A percentile compares a stretch with the other conserved stretches of the same genome.
phyloP scores from a whole-genome alignment of 441 rosid species.

The Melastoma candidum region DNA sequence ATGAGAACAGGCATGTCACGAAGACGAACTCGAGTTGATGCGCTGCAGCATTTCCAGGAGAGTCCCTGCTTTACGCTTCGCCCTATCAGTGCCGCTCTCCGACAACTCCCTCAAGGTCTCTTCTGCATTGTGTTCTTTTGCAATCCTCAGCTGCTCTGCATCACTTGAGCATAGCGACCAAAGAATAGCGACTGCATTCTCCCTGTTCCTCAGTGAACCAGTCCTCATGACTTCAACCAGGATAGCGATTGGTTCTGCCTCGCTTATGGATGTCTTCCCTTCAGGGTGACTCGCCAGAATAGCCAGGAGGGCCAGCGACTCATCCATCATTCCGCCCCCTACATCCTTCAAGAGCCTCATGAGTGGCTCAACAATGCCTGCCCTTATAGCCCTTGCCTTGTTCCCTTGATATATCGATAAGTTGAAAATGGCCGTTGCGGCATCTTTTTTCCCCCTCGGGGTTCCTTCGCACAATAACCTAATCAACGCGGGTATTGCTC shows the following conservation, averaged over 20 bases:
- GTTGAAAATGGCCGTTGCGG: slow-evolving; percentile 92
- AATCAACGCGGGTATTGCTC: slow-evolving; percentile 88
- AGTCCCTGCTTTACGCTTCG: slow-evolving; percentile 86
- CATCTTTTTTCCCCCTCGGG: slow-evolving; percentile 91
- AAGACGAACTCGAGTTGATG: slow-evolving; percentile 24
- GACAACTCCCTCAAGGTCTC: slow-evolving; percentile 66
- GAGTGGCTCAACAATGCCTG: slow-evolving; percentile 72
- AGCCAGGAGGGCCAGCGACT: slow-evolving; percentile 84
- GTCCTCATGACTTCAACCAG: slow-evolving; percentile 71
- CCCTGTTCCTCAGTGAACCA: slow-evolving; percentile 88
- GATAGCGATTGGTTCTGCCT: slow-evolving; percentile 59
- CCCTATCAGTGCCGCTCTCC: slow-evolving; percentile 88
- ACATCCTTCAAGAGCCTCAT: slow-evolving; percentile 71
- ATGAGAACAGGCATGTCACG: neutral
- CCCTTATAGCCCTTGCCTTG: slow-evolving; percentile 87
- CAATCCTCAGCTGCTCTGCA: slow-evolving; percentile 48
- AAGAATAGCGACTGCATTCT: slow-evolving; percentile 74
- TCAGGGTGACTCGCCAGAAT: slow-evolving; percentile 82
- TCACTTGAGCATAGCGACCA: slow-evolving; percentile 76
- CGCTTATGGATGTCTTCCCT: slow-evolving; percentile 77
- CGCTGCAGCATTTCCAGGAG: slow-evolving; percentile 71
- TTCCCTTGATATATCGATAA: slow-evolving; percentile 94
- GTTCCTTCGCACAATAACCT: slow-evolving; percentile 78
- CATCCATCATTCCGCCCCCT: slow-evolving; percentile 97
- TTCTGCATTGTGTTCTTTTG: slow-evolving; percentile 62